Base-by-base conservation (phyloP, 2,329 filamentous ascomycete species). In the Cladosporium halotolerans region DNA sequence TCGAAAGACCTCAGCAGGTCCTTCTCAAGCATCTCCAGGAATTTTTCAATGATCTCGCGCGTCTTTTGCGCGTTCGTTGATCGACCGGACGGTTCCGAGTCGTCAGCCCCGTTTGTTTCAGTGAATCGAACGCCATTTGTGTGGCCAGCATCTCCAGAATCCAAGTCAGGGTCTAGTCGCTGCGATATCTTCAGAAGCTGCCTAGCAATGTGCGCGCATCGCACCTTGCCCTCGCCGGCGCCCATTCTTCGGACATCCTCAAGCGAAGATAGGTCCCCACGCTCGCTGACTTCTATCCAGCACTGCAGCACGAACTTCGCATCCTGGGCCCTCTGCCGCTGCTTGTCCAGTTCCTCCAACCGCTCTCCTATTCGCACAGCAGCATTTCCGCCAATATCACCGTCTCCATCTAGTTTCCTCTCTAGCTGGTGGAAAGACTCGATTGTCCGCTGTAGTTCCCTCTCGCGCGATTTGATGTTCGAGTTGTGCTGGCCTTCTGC, bases 1-100 rank as follows among this genome's bases (percentile, higher is more conserved):
- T 99, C 95, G 72, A 99, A 99, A 66, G 96, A 92, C 68, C 91
- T 89, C 56, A 99, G 74, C 38, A 99, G 76, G 66, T 99, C 93
- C 67, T 97, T 95, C 71, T 99, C 93, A 55, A 99, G 73, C 1
- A 88, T 91, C 69, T 99, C 93, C 23, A 91, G 88, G 70, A 97
- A 99, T 69, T 96, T 96, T 71, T 99, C 93, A 53, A 99, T 86
- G 13, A 95, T 82, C 69, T 96, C 91, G 58, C 89, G 82, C 3
- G 48, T 34, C 18, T 44, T 44, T 11, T 40, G 48, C 31, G 31
- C 2, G 58, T 65, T 48, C 60, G 62, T 41, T 61, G 58, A 14
- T 55, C 59, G 89, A 93, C 59, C 18, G 4, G 48, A 38, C 1
- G 44, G 16, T 52, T 63, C 53, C 58, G 68, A 71, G 56, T 75